Evolutionary conservation across 768 basidiomycete species (phyloP), one percentile per base, ranked within the genome.

Genomic region (Hygrocybe coccinea): DNA sequence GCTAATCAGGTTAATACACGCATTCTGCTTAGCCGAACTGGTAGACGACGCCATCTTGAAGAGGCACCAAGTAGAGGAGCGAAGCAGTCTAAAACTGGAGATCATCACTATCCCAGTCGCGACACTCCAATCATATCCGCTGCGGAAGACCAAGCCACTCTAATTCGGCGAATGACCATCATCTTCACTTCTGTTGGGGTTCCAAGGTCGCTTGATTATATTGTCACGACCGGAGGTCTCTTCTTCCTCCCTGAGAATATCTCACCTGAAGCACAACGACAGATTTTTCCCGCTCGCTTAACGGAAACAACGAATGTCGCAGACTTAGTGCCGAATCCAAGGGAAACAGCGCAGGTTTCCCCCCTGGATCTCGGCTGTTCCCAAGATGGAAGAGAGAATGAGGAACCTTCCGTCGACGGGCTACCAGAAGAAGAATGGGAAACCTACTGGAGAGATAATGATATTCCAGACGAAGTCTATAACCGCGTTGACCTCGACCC

Each of bases 1-100:
- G 89, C 95, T 14, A 97, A 95, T 68, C 87, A 91, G 63, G 77
- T 98, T 55, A 95, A 95, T 61, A 79, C 78, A 3, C 81, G 95
- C 21, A 79, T 97, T 45, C 85, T 95, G 78, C 79, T 97, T 50
- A 81, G 79, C 43, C 81, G 91, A 29, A 94, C 93, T 0, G 81
- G 80, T 9, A 76, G 91, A 57, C 77, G 86, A 55, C 77, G 82
- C 45, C 76, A 83, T 56, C 65, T 87, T 24, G 70, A 75, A 53
- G 74, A 74, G 38, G 59, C 56, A 22, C 71, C 69, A 43, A 34
- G 17, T 22, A 33, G 33, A 15, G 65, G 74, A 73, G 64, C 71
- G 58, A 52, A 58, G 56, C 67, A 65, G 65, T 36, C 46, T 17
- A 58, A 63, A 50, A 52, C 17, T 6, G 38, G 24, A 12, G 24